Percentiles rank a stretch among this genome's conserved stretches.
Conservation (phyloP, 305 asterid species). For the Solanum hybrid region DNA sequence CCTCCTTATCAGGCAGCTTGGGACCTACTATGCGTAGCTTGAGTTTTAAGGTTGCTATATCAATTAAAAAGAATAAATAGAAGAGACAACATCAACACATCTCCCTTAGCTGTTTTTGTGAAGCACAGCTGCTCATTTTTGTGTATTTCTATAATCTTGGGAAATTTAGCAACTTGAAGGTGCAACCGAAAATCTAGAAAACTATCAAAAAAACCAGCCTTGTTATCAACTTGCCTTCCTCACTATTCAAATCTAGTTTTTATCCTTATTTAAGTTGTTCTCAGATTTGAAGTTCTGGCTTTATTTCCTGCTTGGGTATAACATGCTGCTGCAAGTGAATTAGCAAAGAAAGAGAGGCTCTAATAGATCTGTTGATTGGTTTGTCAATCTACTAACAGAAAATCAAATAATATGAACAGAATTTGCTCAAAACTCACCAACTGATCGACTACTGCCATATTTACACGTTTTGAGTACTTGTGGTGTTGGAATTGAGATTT, state of each 20-base stretch:
- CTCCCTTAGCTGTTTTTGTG: background rate
- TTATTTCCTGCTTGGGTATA: background rate
- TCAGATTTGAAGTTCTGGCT: background rate
- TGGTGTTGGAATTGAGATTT: background rate
- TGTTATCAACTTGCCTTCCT: background rate
- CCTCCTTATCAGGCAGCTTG: background rate
- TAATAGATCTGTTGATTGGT: background rate
- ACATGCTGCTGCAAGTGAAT: background rate
- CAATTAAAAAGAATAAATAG: background rate
- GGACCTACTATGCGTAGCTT: background rate
- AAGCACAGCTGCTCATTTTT: background rate
- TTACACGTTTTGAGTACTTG: background rate
- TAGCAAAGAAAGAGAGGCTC: background rate
- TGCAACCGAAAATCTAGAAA: background rate
- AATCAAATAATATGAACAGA: background rate
- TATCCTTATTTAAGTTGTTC: background rate
- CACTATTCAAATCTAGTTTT: background rate
- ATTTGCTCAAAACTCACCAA: background rate
- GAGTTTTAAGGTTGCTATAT: background rate
- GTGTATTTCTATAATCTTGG: background rate
- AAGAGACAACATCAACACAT: background rate
- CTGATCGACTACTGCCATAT: background rate
- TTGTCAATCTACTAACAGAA: background rate
- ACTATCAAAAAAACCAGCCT: background rate
- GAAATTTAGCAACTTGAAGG: background rate